Evolutionary conservation across 805 yeast genomes (phyloP).

Genomic region (Teunomyces gatunensis): DNA sequence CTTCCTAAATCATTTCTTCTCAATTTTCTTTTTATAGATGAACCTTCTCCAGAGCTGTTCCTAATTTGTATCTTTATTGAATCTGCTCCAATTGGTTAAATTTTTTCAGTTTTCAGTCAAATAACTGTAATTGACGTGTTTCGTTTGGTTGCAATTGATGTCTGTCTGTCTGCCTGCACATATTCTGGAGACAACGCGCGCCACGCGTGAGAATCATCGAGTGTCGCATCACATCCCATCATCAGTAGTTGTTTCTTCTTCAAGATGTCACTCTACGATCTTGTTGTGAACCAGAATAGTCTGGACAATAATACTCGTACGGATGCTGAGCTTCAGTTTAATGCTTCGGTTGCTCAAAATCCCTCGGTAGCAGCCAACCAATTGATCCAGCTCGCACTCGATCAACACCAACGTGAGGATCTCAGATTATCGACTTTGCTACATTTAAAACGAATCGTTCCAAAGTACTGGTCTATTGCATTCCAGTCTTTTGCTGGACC

Average conservation of each 20-base stretch:
- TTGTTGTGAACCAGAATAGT: constrained; percentile 26
- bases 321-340: constrained; percentile 51
- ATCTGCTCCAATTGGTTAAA: too few relatives aligned
- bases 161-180: neutral
- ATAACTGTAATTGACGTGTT: too few relatives aligned
- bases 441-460: constrained; percentile 65
- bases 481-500: constrained; percentile 73
- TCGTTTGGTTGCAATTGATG: too few relatives aligned
- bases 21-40: too few relatives aligned
- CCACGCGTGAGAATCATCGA: too few relatives aligned
- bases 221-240: too few relatives aligned
- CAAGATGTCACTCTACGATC: constrained; percentile 3
- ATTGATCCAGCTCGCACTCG: constrained; percentile 43
- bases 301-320: constrained; percentile 53
- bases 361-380: constrained; percentile 47
- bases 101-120: too few relatives aligned
- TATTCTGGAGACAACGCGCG: neutral
- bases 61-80: too few relatives aligned
- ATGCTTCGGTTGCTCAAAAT: constrained; percentile 39
- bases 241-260: neutral
- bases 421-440: constrained; percentile 63
- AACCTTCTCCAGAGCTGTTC: too few relatives aligned
- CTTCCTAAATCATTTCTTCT: too few relatives aligned
- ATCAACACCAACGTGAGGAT: constrained; percentile 26
- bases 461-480: constrained; percentile 79